Conservation (phyloP, 352 stramenopile species). For the Thalassiosira livingstoniorum region DNA sequence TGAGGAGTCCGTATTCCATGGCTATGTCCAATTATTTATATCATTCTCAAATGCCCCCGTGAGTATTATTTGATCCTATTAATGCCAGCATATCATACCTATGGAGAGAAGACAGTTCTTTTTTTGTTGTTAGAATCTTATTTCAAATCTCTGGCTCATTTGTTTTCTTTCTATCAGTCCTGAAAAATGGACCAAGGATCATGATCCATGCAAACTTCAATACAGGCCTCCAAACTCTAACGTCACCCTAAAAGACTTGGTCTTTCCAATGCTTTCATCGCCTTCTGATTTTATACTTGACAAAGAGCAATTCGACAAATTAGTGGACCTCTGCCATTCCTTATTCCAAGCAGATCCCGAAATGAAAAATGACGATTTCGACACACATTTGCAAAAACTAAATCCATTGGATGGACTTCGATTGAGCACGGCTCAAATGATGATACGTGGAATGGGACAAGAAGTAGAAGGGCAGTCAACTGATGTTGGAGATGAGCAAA, state of each 20-base stretch:
- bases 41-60: conserved; percentile 57
- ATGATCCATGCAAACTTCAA: not conserved
- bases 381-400: conserved; percentile 22
- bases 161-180: conserved; percentile 19
- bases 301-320: conserved; percentile 14
- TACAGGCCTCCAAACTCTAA: no score
- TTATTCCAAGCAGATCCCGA: conserved; percentile 17
- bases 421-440: conserved; percentile 33
- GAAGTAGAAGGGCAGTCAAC: not conserved
- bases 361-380: conserved; percentile 11
- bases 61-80: no score
- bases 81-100: no score
- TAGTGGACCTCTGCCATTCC: conserved; percentile 13
- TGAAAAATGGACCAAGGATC: not conserved
- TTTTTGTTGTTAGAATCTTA: no score
- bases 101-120: no score
- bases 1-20: conserved; percentile 57
- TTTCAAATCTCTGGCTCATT: no score
- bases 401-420: conserved; percentile 13
- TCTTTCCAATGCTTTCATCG: no score
- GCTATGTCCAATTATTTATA: conserved; percentile 62
- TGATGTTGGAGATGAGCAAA: no score
- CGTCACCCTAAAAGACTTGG: no score
- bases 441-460: conserved; percentile 21
- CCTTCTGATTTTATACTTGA: conserved; percentile 10